phyloP scores from a whole-genome alignment of 2,329 filamentous ascomycete genomes.

The Fusarium albosuccineum region DNA sequence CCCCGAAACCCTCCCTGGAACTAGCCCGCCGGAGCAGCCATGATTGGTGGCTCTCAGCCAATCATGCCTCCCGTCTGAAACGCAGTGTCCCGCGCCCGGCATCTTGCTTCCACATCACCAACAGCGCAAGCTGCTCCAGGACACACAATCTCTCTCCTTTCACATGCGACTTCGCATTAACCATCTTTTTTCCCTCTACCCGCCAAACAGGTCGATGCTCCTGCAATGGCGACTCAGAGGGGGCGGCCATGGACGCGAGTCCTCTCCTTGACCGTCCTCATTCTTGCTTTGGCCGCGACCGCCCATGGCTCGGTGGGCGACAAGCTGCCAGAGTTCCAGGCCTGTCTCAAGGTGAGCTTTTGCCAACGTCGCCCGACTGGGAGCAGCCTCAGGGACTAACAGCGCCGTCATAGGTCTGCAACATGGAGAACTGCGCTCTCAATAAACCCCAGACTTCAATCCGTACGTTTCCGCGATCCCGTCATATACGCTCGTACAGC shows the following conservation, averaged over 20 bases:
- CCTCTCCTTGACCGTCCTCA: conserved; percentile 52
- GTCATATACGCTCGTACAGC: conserved; percentile 15
- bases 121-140: conserved; percentile 12
- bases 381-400: conserved; percentile 27
- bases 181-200: conserved; percentile 5
- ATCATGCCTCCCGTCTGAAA: conserved; percentile 31
- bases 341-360: conserved; percentile 80
- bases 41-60: conserved; percentile 23
- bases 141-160: conserved; percentile 11
- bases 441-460: conserved; percentile 72
- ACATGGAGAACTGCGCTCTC: conserved; percentile 80
- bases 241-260: conserved; percentile 51
- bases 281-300: conserved; percentile 57
- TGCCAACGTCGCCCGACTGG: background rate
- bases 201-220: conserved; percentile 47
- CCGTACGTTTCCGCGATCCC: conserved; percentile 66
- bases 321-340: conserved; percentile 84
- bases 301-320: conserved; percentile 84
- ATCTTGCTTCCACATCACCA: conserved; percentile 39
- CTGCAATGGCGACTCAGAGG: conserved; percentile 49
- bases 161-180: conserved; percentile 19
- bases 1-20: conserved; percentile 2
- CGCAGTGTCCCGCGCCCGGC: conserved; percentile 11
- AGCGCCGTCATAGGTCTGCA: conserved; percentile 76
- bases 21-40: conserved; percentile 8